Evolutionary conservation across 768 basidiomycete species (phyloP), one percentile per base, ranked within the genome.

Genomic region (Boletus tomentosulus): DNA sequence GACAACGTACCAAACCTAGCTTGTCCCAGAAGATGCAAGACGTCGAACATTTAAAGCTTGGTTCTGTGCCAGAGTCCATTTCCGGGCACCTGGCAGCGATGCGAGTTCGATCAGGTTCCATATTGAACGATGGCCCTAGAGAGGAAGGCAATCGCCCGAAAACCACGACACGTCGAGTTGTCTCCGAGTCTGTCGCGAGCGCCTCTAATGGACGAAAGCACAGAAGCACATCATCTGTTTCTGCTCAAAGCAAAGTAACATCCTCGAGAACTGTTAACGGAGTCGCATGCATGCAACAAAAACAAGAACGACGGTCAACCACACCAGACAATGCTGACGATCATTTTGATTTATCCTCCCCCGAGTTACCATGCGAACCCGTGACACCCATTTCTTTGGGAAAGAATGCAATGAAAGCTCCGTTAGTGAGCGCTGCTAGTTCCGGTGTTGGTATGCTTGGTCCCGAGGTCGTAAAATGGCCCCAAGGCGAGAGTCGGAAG

Each of bases 381-480:
- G 61, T 68, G 31, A 72, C 74, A 4, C 73, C 72, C 2, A 61
- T 70, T 27, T 62, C 68, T 12, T 35, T 54, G 45, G 60, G 52
- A 52, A 68, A 62, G 61, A 60, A 52, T 58, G 62, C 45, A 48
- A 50, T 22, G 51, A 64, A 51, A 38, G 25, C 51, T 37, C 57
- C 56, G 5, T 22, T 41, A 5, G 48, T 42, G 12, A 60, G 50
- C 27, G 42, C 42, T 22, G 44, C 41, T 11, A 38, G 51, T 30
- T 53, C 46, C 15, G 53, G 55, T 25, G 56, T 72, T 57, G 69
- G 60, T 6, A 67, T 78, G 15, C 63, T 80, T 16, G 77, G 78
- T 22, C 83, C 82, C 4, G 82, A 84, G 51, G 74, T 81, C 15
- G 74, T 76, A 54, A 65, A 64, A 28, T 79, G 83, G 83, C 72